These are phyloP conservation scores for Chlamydomonas schloesseri DNA, from an alignment of 139 green algal genomes.

Conservation along the genomic window DNA sequence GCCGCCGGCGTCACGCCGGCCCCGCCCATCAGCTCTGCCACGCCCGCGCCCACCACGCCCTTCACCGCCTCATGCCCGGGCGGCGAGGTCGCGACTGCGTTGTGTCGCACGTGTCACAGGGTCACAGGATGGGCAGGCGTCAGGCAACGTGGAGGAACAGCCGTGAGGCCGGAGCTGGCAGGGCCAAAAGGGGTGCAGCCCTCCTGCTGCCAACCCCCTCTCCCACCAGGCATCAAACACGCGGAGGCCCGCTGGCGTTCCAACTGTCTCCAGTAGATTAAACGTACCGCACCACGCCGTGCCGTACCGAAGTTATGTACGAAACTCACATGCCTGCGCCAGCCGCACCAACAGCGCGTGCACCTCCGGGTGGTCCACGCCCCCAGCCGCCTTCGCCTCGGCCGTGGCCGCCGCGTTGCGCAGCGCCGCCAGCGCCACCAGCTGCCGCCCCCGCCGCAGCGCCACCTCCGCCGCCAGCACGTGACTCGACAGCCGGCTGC, in stretches of 20 bases:
- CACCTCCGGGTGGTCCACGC: slow-evolving; percentile 68
- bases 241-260: no score
- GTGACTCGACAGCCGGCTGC: slow-evolving; percentile 18
- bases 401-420: slow-evolving; percentile 70
- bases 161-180: no score
- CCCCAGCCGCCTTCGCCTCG: slow-evolving; percentile 55
- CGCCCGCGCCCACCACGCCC: slow-evolving; percentile 53
- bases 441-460: slow-evolving; percentile 69
- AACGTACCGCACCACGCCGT: no score
- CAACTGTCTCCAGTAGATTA: no score
- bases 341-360: slow-evolving; percentile 74
- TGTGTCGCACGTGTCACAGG: no score
- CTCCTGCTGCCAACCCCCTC: no score
- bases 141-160: not conserved
- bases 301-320: no score
- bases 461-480: slow-evolving; percentile 84
- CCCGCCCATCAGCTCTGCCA: slow-evolving; percentile 64
- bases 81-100: slow-evolving; percentile 3
- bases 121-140: no score
- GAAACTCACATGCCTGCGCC: slow-evolving; percentile 54
- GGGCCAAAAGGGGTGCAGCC: no score
- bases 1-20: slow-evolving; percentile 16
- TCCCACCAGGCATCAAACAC: no score
- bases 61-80: slow-evolving; percentile 48
- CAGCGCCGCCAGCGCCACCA: slow-evolving; percentile 87